A percentile compares a stretch with the other conserved stretches of the same genome.
Conservation (phyloP, 345 rosid genomes). For the Sapria himalayana region DNA sequence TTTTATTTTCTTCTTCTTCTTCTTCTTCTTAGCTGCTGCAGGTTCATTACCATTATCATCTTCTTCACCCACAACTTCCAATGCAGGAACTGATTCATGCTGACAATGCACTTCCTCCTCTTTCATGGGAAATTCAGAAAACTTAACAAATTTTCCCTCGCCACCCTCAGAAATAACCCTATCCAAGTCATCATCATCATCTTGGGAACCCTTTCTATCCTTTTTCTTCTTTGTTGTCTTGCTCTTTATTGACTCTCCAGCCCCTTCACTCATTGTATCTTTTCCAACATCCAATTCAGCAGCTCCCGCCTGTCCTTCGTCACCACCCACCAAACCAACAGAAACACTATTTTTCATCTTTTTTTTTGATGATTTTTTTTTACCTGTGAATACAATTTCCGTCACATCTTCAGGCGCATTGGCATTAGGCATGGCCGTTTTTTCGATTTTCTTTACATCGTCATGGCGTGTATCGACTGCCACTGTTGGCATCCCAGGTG, state of each 20-base stretch:
- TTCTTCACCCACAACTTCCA: constrained; percentile 29
- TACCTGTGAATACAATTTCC: constrained; percentile 25
- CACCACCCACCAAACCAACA: constrained; percentile 18
- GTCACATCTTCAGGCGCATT: constrained; percentile 20
- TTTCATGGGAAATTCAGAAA: constrained; percentile 17
- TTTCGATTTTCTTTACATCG: too few relatives aligned
- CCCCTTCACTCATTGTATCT: constrained; percentile 23
- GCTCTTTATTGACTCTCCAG: constrained; percentile 41
- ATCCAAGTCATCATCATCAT: constrained; percentile 93
- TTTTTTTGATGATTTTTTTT: constrained; percentile 65
- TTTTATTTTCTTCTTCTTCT: constrained; percentile 70
- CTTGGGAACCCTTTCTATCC: constrained; percentile 75
- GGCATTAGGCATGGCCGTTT: too few relatives aligned
- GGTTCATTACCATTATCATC: constrained; percentile 51
- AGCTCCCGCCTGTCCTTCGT: constrained; percentile 4
- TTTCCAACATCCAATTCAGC: constrained; percentile 13
- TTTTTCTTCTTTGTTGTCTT: constrained; percentile 82
- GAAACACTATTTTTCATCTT: constrained; percentile 19
- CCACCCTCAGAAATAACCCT: constrained; percentile 85
- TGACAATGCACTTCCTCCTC: constrained; percentile 33
- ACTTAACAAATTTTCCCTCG: constrained; percentile 22
- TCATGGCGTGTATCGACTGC: too few relatives aligned
- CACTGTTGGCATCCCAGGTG: too few relatives aligned
- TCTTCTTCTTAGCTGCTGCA: constrained; percentile 83
- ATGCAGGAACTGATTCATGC: constrained; percentile 21